These are phyloP conservation scores for Moniliophthora roreri DNA, from an alignment of 1,284 basidiomycete genomes.

Conservation along the genomic window DNA sequence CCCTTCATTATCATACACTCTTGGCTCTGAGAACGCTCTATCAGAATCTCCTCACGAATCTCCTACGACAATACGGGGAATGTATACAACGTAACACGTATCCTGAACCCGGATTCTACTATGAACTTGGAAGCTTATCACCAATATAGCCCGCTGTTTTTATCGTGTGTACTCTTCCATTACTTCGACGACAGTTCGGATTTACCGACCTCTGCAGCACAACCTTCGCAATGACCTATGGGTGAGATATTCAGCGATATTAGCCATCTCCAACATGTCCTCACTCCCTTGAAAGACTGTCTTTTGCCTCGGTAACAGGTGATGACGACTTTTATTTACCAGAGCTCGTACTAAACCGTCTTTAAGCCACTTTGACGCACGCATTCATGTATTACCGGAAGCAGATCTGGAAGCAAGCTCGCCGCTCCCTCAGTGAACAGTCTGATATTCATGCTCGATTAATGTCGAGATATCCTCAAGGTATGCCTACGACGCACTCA, in stretches of 20 bases:
- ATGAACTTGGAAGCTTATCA: constrained; percentile 63
- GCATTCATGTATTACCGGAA: constrained; percentile 70
- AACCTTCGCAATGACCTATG: constrained; percentile 58
- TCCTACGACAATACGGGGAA: constrained; percentile 54
- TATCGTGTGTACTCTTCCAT: constrained; percentile 34
- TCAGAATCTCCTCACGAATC: constrained; percentile 38
- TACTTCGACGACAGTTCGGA: no score
- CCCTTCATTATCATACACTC: no score
- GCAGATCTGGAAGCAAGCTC: constrained; percentile 54
- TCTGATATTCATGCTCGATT: constrained; percentile 74
- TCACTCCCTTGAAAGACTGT: constrained; percentile 27
- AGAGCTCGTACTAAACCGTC: constrained; percentile 27
- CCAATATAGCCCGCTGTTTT: constrained; percentile 71
- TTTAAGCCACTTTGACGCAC: constrained; percentile 58
- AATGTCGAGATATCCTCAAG: constrained; percentile 67
- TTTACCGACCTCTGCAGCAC: constrained; percentile 21
- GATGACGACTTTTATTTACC: constrained; percentile 67
- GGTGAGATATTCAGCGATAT: constrained; percentile 17
- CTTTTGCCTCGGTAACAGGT: constrained; percentile 69
- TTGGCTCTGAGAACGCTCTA: background rate
- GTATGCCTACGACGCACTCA: constrained; percentile 52
- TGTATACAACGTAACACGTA: constrained; percentile 58
- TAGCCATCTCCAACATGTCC: background rate
- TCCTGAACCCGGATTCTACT: constrained; percentile 50
- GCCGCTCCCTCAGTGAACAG: constrained; percentile 57